Evolutionary conservation across 768 basidiomycete species (phyloP).

Genomic region (Pleurotus eryngii): DNA sequence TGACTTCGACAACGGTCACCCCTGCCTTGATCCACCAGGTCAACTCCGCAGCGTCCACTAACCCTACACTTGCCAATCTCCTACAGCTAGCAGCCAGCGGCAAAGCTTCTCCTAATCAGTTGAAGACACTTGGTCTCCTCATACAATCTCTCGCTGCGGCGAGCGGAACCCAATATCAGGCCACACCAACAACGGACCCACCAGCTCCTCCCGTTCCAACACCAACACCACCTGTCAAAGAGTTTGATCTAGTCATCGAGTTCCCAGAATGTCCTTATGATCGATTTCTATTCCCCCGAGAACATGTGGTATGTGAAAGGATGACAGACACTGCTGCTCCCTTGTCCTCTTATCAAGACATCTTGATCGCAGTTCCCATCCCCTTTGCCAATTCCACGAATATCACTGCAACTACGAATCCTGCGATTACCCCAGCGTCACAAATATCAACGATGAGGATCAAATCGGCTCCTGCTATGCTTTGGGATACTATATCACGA

Average conservation of each 20-base stretch:
- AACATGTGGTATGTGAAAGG: constrained; percentile 47
- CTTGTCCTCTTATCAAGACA: constrained; percentile 20
- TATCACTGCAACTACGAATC: constrained; percentile 6
- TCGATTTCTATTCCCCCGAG: constrained; percentile 68
- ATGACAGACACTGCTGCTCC: constrained; percentile 21
- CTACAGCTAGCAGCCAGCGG: constrained; percentile 63
- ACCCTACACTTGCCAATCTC: constrained; percentile 66
- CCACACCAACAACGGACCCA: not conserved
- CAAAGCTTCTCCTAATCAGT: constrained; percentile 58
- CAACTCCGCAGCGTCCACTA: constrained; percentile 58
- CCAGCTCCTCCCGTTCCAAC: constrained; percentile 10
- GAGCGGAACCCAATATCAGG: constrained; percentile 11
- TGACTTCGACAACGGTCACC: constrained; percentile 46
- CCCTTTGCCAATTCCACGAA: constrained; percentile 34
- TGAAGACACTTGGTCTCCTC: constrained; percentile 67
- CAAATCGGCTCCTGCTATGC: constrained; percentile 38
- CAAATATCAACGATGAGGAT: constrained; percentile 46
- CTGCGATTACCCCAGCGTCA: constrained; percentile 9
- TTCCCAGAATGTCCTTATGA: constrained; percentile 62
- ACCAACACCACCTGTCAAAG: constrained; percentile 35
- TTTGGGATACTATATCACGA: constrained; percentile 57
- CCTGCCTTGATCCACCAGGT: constrained; percentile 61
- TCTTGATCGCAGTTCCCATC: constrained; percentile 41
- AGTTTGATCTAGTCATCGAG: constrained; percentile 73
- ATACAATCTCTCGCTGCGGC: constrained; percentile 58